Percentiles rank a stretch among this genome's conserved stretches.
These are phyloP conservation scores for Botrytis paeoniae DNA, from an alignment of 2,329 filamentous ascomycete genomes.

Conservation along the genomic window DNA sequence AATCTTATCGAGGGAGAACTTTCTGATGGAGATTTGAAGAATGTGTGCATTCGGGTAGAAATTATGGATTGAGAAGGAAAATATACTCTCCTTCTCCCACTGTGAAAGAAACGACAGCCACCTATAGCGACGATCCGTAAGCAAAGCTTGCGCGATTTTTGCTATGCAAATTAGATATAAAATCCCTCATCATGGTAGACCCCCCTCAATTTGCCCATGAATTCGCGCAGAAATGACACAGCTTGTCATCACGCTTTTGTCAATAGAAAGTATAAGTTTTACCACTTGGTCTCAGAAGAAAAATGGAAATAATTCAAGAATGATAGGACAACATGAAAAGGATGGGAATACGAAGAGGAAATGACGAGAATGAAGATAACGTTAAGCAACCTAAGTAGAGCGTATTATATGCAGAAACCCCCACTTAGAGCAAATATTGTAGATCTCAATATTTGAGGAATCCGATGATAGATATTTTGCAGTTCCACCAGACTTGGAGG, in stretches of 20 bases:
- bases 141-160: conserved; percentile 16
- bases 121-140: neutral
- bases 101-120: neutral
- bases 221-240: neutral
- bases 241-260: neutral
- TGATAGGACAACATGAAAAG: neutral
- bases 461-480: neutral
- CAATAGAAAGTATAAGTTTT: neutral
- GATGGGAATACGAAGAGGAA: conserved; percentile 4
- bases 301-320: neutral
- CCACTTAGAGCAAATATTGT: neutral
- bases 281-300: conserved; percentile 1
- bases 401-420: neutral
- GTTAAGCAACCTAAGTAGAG: conserved; percentile 9
- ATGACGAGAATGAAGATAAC: conserved; percentile 18
- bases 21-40: neutral
- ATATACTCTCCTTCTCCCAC: conserved; percentile 1
- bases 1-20: neutral
- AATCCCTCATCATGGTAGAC: conserved; percentile 9
- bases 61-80: neutral
- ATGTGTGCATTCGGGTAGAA: neutral
- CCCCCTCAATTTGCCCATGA: neutral
- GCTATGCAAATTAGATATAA: neutral
- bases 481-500: neutral
- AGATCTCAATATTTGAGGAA: neutral